Percentiles rank a stretch among this genome's conserved stretches.
These are phyloP conservation scores for Helianthus annuus DNA, from an alignment of 129 eudicot species.

Conservation along the genomic window HanXRQr2.0-SUNRISE NC_035443.2:30559497-30559996, in stretches of 20 bases:
- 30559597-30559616: conserved; percentile 78
- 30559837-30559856: no score
- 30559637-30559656: conserved; percentile 13
- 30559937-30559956: no score
- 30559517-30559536: conserved; percentile 84
- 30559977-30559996: no score
- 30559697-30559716: neutral
- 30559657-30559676: conserved; percentile 31
- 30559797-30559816: no score
- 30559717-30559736: conserved; percentile 4
- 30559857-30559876: no score
- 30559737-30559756: neutral
- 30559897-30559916: no score
- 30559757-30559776: no score
- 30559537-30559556: conserved; percentile 78
- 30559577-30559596: conserved; percentile 88
- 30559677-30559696: conserved; percentile 46
- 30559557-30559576: conserved; percentile 64
- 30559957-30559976: no score
- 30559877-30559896: no score
- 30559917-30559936: no score
- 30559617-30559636: conserved; percentile 58
- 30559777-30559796: no score
- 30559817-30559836: no score
- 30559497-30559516: conserved; percentile 84